These are phyloP conservation scores for Colletotrichum scovillei DNA, from an alignment of 2,329 filamentous ascomycete genomes.

Conservation along the genomic window DNA sequence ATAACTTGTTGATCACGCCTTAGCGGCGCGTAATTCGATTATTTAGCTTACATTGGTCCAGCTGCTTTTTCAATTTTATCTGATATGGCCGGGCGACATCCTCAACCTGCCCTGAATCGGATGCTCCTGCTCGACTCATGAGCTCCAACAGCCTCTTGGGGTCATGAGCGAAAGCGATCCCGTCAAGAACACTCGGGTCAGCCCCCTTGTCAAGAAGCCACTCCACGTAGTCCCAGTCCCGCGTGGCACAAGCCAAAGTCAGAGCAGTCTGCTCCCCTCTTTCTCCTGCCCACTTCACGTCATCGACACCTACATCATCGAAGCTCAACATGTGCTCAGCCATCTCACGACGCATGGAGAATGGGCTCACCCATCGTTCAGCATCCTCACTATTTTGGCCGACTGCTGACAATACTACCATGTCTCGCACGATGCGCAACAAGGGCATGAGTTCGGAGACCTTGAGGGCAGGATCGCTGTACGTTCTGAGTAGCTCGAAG, in stretches of 20 bases:
- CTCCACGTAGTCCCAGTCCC: slow-evolving; percentile 1
- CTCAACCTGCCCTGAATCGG: no score
- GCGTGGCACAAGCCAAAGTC: background rate
- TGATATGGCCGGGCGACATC: no score
- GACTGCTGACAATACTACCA: background rate
- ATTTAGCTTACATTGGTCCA: no score
- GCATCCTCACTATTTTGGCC: background rate
- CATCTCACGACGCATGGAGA: background rate
- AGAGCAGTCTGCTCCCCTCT: background rate
- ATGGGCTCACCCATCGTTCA: background rate
- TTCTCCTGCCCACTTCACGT: background rate
- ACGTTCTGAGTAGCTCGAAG: background rate
- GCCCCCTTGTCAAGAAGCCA: slow-evolving; percentile 10
- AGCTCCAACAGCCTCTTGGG: background rate
- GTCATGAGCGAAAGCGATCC: background rate
- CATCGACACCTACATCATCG: background rate
- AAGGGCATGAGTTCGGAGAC: background rate
- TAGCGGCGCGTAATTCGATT: no score
- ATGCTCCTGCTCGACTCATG: background rate
- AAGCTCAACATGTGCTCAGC: slow-evolving; percentile 1
- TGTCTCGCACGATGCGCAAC: background rate
- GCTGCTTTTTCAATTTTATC: background rate
- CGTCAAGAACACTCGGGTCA: background rate
- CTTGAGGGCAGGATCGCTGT: background rate
- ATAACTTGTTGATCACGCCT: no score